These are phyloP conservation scores for Pseudoperonospora humuli DNA, from an alignment of 352 stramenopile species.

Conservation along the genomic window DNA sequence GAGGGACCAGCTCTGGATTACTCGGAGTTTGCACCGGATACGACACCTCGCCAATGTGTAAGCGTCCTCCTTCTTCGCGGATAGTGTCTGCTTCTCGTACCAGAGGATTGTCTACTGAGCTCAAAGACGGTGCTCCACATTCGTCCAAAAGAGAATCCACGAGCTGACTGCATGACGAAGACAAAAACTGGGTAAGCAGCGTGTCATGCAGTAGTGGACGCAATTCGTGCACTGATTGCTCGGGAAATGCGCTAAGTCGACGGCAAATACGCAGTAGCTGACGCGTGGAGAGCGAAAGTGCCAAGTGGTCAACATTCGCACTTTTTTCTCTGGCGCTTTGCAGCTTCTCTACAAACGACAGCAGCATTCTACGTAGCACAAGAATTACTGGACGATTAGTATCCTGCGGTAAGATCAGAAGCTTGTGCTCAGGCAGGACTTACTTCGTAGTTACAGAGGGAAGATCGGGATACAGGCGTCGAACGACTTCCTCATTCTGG, in stretches of 20 bases:
- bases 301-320: slow-evolving; percentile 36
- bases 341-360: slow-evolving; percentile 54
- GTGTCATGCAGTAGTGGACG: slow-evolving; percentile 65
- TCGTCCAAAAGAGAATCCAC: slow-evolving; percentile 50
- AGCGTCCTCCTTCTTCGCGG: slow-evolving; percentile 26
- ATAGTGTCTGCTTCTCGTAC: slow-evolving; percentile 26
- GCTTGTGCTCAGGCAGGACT: slow-evolving; percentile 3
- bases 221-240: slow-evolving; percentile 52
- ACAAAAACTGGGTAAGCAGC: slow-evolving; percentile 66
- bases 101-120: background rate
- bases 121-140: slow-evolving; percentile 24
- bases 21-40: slow-evolving; percentile 40
- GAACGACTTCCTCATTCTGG: slow-evolving; percentile 49
- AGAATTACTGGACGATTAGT: too few species aligned
- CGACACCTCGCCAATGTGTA: slow-evolving; percentile 61
- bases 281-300: slow-evolving; percentile 53
- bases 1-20: slow-evolving; percentile 82
- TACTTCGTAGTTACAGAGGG: slow-evolving; percentile 49
- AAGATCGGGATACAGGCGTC: slow-evolving; percentile 40
- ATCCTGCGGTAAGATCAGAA: too few species aligned
- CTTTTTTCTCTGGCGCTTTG: slow-evolving; percentile 30
- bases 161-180: slow-evolving; percentile 37
- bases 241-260: slow-evolving; percentile 59
- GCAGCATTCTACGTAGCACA: slow-evolving; percentile 32
- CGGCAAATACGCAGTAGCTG: slow-evolving; percentile 60